Conservation (phyloP, 2,329 filamentous ascomycete species). For the Clarireedia paspali region DNA sequence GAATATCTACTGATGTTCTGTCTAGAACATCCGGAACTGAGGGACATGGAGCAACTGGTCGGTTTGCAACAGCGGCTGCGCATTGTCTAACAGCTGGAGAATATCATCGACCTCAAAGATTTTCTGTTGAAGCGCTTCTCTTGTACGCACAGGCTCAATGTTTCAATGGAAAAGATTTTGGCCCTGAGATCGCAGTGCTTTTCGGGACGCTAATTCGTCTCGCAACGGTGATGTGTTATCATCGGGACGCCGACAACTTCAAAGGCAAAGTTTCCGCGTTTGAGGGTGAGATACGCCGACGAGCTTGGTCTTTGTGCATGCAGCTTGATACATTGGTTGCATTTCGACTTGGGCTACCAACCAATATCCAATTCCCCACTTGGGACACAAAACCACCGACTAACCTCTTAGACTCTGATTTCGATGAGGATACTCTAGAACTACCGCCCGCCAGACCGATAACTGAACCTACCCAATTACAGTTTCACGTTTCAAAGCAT, state of each 20-base stretch:
- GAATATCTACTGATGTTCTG: slow-evolving; percentile 10
- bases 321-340: slow-evolving; percentile 25
- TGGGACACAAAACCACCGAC: slow-evolving; percentile 22
- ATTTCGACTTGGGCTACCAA: slow-evolving; percentile 27
- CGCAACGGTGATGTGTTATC: slow-evolving; percentile 51
- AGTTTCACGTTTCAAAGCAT: slow-evolving; percentile 16
- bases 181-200: slow-evolving; percentile 46
- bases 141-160: slow-evolving; percentile 45
- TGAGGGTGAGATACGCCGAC: slow-evolving; percentile 26
- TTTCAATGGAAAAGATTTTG: slow-evolving; percentile 39
- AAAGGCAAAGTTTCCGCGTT: slow-evolving; percentile 33
- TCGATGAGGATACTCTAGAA: slow-evolving; percentile 19
- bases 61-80: slow-evolving; percentile 28
- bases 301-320: slow-evolving; percentile 23
- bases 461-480: slow-evolving; percentile 22
- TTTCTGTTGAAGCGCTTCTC: slow-evolving; percentile 42
- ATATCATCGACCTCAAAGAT: slow-evolving; percentile 40
- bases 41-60: neutral
- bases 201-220: slow-evolving; percentile 42
- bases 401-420: slow-evolving; percentile 26
- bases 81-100: slow-evolving; percentile 43
- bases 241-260: slow-evolving; percentile 39
- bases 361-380: slow-evolving; percentile 19
- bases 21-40: neutral
- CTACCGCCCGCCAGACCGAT: slow-evolving; percentile 21